Evolutionary conservation across 2,329 filamentous ascomycete genomes (phyloP).

Genomic region (Coniochaeta hoffmannii): DNA sequence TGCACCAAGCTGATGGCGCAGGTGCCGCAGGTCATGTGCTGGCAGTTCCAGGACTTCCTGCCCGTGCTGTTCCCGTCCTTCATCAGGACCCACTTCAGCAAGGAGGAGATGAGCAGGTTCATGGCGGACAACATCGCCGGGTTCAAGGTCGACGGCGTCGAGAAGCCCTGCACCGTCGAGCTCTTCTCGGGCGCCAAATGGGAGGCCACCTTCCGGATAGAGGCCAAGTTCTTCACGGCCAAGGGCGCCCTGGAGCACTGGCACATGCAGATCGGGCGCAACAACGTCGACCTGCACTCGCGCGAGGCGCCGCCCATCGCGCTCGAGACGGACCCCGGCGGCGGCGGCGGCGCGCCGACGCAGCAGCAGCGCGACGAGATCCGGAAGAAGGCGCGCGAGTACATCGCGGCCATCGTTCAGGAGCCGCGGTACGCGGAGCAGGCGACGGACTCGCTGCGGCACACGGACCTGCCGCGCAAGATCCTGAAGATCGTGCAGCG

Average conservation of each 20-base stretch:
- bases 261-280: slow-evolving; percentile 31
- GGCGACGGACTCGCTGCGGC: slow-evolving; percentile 37
- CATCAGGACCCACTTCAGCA: slow-evolving; percentile 41
- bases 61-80: slow-evolving; percentile 44
- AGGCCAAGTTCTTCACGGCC: slow-evolving; percentile 45
- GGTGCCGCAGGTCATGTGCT: slow-evolving; percentile 48
- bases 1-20: slow-evolving; percentile 43
- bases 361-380: slow-evolving; percentile 35
- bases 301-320: slow-evolving; percentile 41
- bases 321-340: slow-evolving; percentile 39
- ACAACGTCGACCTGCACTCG: slow-evolving; percentile 31
- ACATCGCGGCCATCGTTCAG: slow-evolving; percentile 37
- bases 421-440: slow-evolving; percentile 43
- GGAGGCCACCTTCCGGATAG: slow-evolving; percentile 34
- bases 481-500: slow-evolving; percentile 39
- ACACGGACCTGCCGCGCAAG: slow-evolving; percentile 37
- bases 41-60: slow-evolving; percentile 51
- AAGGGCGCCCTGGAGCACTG: slow-evolving; percentile 44
- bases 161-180: slow-evolving; percentile 35
- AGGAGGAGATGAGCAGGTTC: slow-evolving; percentile 41
- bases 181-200: slow-evolving; percentile 41
- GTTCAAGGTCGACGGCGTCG: slow-evolving; percentile 33
- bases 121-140: slow-evolving; percentile 39
- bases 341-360: slow-evolving; percentile 13
- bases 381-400: slow-evolving; percentile 37